Evolutionary conservation across 805 yeast species (phyloP).

Genomic region (Candida hungchunana): DNA sequence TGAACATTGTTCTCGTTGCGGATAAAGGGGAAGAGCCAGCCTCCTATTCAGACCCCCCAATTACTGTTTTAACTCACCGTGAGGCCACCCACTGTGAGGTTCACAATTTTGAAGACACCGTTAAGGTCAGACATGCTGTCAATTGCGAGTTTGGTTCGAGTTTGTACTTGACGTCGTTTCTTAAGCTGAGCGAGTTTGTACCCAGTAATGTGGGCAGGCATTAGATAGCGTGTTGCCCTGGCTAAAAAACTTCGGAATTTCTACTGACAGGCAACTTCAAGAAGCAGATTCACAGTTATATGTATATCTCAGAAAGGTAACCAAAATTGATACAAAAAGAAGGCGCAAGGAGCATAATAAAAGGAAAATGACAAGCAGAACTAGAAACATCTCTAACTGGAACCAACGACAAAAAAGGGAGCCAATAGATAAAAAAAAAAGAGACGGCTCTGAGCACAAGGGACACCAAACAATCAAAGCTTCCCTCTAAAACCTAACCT

Average conservation of each 20-base stretch:
- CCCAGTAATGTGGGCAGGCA: too few relatives aligned
- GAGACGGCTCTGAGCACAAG: too few relatives aligned
- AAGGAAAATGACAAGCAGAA: slow-evolving; percentile 2
- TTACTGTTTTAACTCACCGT: slow-evolving; percentile 24
- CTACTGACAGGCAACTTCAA: neutral
- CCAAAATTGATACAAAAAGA: slow-evolving; percentile 8
- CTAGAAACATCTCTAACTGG: slow-evolving; percentile 4
- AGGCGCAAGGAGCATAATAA: slow-evolving; percentile 8
- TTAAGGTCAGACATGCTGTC: slow-evolving; percentile 23
- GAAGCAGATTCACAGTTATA: slow-evolving; percentile 11
- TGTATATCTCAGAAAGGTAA: slow-evolving; percentile 13
- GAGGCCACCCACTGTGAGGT: slow-evolving; percentile 47
- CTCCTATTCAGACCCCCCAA: neutral
- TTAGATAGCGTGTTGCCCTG: too few relatives aligned
- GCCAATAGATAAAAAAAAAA: too few relatives aligned
- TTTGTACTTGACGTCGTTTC: too few relatives aligned
- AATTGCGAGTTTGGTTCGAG: neutral
- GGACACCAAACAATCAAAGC: too few relatives aligned
- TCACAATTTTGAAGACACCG: slow-evolving; percentile 36
- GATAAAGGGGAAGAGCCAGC: too few relatives aligned
- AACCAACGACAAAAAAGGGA: neutral
- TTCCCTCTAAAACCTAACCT: too few relatives aligned
- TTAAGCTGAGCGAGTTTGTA: too few relatives aligned
- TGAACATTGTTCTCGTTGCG: too few relatives aligned
- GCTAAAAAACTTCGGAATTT: too few relatives aligned